Evolutionary conservation across 768 basidiomycete genomes (phyloP), one percentile per base, ranked within the genome.

Genomic region (Pulveroboletus ravenelii): DNA sequence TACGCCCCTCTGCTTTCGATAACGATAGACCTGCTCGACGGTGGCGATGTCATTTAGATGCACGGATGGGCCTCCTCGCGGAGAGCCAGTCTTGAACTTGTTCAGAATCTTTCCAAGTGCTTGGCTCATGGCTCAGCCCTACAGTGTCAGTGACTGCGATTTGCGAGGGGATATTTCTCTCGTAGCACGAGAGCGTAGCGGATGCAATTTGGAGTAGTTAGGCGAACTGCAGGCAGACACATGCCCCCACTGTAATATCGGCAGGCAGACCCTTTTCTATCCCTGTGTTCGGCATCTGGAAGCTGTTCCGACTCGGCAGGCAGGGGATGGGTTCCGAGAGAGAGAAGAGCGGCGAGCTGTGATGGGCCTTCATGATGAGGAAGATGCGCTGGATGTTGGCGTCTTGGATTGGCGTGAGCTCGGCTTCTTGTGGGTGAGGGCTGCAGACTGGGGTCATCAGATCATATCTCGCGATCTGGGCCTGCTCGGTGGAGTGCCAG

Each of bases 1-100:
- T 6, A 90, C 82, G n/a, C 89, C 89, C 47, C 82, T 76, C 58
- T 88, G 87, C 60, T 82, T 85, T 55, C 89, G 76, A 68, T 81
- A 85, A 34, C 79, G 74, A 58, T 80, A 76, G 41, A 79, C 30
- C 20, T 62, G 57, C 10, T 57, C 58, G n/a, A 55, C 49, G 12
- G 34, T 17, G 32, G n/a, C 18, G 8, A 9, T 10, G 18, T 44
- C 54, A 6, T 54, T 52, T n/a, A 64, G 6, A 17, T 55, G 41
- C 17, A 46, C 1, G 9, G 48, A 25, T 20, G 41, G 31, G 15
- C 52, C 29, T 3, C 32, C 27, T 30, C 23, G 59, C 15, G 58
- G 32, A 13, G 38, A 38, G 6, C 36, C 44, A 31, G 50, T 50
- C 41, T 47, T 63, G 8, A 63, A 25, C n/a, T 52, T 66, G 45